Evolutionary conservation across 164 flowering plant genomes (phyloP).

Genomic region (Saururus chinensis): DNA sequence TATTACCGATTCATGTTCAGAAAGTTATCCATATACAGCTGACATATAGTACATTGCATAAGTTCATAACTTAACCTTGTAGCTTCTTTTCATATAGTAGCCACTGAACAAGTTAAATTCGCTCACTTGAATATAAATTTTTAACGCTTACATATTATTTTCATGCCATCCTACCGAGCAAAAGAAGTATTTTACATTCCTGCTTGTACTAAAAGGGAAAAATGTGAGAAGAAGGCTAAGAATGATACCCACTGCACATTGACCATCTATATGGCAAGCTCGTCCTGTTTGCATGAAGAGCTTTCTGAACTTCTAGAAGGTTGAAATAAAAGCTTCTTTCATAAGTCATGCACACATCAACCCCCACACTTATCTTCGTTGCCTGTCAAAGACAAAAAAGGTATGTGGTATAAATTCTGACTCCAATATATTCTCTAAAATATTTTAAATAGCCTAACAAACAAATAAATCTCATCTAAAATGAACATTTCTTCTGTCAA

Average conservation of each 20-base stretch:
- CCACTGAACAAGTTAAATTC: no score
- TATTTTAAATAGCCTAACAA: not conserved
- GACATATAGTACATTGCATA: no score
- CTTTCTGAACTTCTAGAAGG: conserved; percentile 86
- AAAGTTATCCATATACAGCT: no score
- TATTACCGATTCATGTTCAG: no score
- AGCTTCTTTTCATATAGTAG: no score
- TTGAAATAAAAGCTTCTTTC: conserved; percentile 79
- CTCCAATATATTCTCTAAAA: not conserved
- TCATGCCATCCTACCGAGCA: not conserved
- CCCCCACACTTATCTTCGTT: conserved; percentile 79
- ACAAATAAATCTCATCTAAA: not conserved
- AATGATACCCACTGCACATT: conserved; percentile 73
- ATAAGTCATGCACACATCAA: conserved; percentile 81
- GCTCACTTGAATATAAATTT: no score
- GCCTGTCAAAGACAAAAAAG: conserved; percentile 34
- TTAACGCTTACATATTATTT: no score
- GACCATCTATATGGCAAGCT: conserved; percentile 65
- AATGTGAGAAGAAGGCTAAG: not conserved
- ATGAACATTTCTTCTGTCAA: no score
- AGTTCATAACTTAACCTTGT: no score
- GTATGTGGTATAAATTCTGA: not conserved
- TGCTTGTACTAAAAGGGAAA: not conserved
- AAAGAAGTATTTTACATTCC: not conserved
- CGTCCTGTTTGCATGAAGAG: conserved; percentile 92